phyloP scores from a whole-genome alignment of 75 land plant genomes.

The Cupressus sempervirens region DNA sequence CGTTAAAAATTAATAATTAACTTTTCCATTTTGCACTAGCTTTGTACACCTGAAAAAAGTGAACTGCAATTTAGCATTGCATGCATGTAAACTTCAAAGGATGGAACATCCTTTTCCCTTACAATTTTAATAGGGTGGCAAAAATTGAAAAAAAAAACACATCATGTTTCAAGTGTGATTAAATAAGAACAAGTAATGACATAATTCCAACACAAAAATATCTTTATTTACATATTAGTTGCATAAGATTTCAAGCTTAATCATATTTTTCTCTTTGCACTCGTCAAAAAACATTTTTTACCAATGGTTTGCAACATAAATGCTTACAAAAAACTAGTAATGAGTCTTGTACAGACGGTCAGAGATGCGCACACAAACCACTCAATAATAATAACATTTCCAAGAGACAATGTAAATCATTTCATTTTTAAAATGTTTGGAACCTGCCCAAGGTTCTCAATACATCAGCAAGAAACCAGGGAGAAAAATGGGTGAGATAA shows the following conservation, averaged over 20 bases:
- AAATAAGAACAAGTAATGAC: not conserved
- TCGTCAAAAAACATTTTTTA: not conserved
- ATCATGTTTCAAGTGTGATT: not conserved
- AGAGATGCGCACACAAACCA: not conserved
- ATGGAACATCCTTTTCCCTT: not conserved
- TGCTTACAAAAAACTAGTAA: not conserved
- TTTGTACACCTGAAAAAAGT: too few species aligned
- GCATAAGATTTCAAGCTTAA: not conserved
- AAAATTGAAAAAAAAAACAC: not conserved
- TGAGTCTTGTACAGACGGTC: not conserved
- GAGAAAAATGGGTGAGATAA: not conserved
- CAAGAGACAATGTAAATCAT: not conserved
- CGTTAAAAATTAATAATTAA: too few species aligned
- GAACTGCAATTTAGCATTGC: not conserved
- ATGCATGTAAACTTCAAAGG: not conserved
- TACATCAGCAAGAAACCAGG: not conserved
- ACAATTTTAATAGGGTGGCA: not conserved
- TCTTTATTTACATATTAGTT: not conserved
- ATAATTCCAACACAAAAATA: not conserved
- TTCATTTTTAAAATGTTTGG: not conserved
- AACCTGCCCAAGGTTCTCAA: not conserved
- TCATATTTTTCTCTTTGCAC: not conserved
- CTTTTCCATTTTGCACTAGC: too few species aligned
- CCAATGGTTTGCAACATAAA: not conserved
- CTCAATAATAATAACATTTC: not conserved